Conservation (phyloP, 495 filamentous ascomycete genomes). For the Glutinoglossum americanum region DNA sequence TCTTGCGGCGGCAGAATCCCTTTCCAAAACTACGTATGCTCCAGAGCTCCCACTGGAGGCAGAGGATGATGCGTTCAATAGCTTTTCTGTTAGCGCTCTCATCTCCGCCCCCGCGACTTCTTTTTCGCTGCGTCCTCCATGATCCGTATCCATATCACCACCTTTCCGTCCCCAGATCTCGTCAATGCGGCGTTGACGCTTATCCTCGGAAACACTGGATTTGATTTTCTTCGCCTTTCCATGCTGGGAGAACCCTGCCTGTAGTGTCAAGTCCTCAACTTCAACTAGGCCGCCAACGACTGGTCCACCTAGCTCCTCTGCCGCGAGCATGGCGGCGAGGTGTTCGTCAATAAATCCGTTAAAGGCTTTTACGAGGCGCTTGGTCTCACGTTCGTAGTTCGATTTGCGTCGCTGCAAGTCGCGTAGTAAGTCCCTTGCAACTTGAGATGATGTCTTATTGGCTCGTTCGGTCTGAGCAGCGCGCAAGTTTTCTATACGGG, state of each 20-base stretch:
- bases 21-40: conserved; percentile 44
- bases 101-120: conserved; percentile 45
- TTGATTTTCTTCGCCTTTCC: conserved; percentile 46
- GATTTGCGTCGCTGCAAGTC: conserved; percentile 35
- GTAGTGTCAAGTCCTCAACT: conserved; percentile 35
- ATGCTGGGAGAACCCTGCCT: conserved; percentile 48
- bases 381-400: conserved; percentile 31
- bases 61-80: conserved; percentile 40
- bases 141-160: conserved; percentile 14
- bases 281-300: conserved; percentile 55
- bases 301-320: conserved; percentile 70
- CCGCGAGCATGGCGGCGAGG: conserved; percentile 61
- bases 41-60: conserved; percentile 29
- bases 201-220: conserved; percentile 20
- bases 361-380: conserved; percentile 35
- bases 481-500: conserved; percentile 34
- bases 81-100: conserved; percentile 37
- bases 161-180: conserved; percentile 38
- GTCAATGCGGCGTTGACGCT: conserved; percentile 47
- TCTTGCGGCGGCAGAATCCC: conserved; percentile 59
- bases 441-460: conserved; percentile 34
- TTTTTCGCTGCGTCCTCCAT: conserved; percentile 27
- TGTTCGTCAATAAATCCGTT: conserved; percentile 52
- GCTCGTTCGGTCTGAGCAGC: conserved; percentile 28
- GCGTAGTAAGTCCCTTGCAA: conserved; percentile 34